A percentile compares a stretch with the other conserved stretches of the same genome.
phyloP scores from a whole-genome alignment of 805 yeast genomes.

The Candida silvatica region DNA sequence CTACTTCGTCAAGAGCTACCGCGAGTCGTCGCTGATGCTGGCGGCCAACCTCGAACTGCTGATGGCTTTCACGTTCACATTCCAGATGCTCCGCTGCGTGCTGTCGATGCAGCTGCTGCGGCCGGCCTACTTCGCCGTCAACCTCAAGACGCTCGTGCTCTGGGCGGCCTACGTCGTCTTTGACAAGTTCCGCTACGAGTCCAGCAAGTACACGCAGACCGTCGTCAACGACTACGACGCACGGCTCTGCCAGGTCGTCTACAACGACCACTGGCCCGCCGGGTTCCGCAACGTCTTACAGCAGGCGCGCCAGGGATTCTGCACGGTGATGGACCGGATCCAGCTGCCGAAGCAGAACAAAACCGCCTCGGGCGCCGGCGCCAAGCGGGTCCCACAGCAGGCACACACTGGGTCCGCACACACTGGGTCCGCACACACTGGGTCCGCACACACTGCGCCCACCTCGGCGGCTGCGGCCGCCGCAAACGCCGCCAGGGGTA shows the following conservation, averaged over 20 bases:
- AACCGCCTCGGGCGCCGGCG: too few species aligned
- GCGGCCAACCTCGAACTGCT: conserved; percentile 42
- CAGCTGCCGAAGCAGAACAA: neutral
- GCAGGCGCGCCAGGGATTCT: neutral
- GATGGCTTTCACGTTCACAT: conserved; percentile 28
- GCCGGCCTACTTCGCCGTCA: conserved; percentile 17
- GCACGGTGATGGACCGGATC: neutral
- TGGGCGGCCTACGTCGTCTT: conserved; percentile 42
- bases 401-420: too few species aligned
- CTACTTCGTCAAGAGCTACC: conserved; percentile 28
- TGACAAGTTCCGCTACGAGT: conserved; percentile 51
- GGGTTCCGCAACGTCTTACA: neutral
- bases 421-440: too few species aligned
- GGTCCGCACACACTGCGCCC: too few species aligned
- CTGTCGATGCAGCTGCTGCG: conserved; percentile 26
- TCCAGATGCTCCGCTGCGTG: conserved; percentile 35
- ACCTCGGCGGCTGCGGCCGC: too few species aligned
- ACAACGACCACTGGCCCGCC: conserved; percentile 17
- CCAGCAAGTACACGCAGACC: conserved; percentile 44
- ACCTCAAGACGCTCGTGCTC: conserved; percentile 28
- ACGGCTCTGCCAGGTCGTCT: conserved; percentile 29
- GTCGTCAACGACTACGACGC: conserved; percentile 39
- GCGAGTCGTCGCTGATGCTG: conserved; percentile 32
- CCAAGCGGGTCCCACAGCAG: too few species aligned
- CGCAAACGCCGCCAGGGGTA: too few species aligned